Percentiles rank a stretch among this genome's conserved stretches.
phyloP scores from a whole-genome alignment of 345 rosid genomes.

The Euclidium syriacum region DNA sequence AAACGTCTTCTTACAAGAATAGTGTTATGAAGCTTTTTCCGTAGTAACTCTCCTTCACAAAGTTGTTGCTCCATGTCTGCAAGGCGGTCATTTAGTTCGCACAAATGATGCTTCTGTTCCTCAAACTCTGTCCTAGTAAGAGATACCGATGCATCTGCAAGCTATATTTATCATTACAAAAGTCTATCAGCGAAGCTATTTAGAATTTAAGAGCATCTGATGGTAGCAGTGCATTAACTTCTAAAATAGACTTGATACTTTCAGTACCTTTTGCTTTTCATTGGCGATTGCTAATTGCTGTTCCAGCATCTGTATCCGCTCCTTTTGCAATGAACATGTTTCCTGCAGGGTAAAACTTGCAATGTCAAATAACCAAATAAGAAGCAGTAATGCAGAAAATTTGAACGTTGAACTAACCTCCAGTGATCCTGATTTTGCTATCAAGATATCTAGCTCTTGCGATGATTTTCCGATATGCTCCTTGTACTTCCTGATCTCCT shows the following conservation, averaged over 20 bases:
- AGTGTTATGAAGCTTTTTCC: slow-evolving; percentile 84
- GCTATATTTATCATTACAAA: slow-evolving; percentile 34
- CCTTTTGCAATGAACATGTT: slow-evolving; percentile 71
- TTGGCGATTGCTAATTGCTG: slow-evolving; percentile 56
- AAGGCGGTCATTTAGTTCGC: slow-evolving; percentile 48
- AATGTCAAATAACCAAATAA: slow-evolving; percentile 3
- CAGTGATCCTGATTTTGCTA: slow-evolving; percentile 48
- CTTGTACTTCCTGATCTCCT: slow-evolving; percentile 48
- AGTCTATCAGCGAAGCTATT: neutral
- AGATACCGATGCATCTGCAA: slow-evolving; percentile 45
- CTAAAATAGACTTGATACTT: neutral
- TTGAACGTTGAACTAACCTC: slow-evolving; percentile 51
- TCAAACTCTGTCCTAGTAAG: slow-evolving; percentile 49
- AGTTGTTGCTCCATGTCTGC: slow-evolving; percentile 54
- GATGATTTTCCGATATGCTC: slow-evolving; percentile 67
- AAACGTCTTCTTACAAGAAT: slow-evolving; percentile 49
- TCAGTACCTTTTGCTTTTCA: slow-evolving; percentile 71
- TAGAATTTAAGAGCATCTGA: neutral
- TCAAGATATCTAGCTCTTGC: slow-evolving; percentile 55
- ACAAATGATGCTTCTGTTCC: slow-evolving; percentile 38
- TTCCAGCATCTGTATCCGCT: slow-evolving; percentile 56
- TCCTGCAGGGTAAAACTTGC: slow-evolving; percentile 44
- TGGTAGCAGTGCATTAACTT: neutral
- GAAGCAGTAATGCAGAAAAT: neutral
- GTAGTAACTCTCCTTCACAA: slow-evolving; percentile 64